Evolutionary conservation across 306 rosid genomes (phyloP), one percentile per base, ranked within the genome.

Genomic region (Cucumis melo): DNA sequence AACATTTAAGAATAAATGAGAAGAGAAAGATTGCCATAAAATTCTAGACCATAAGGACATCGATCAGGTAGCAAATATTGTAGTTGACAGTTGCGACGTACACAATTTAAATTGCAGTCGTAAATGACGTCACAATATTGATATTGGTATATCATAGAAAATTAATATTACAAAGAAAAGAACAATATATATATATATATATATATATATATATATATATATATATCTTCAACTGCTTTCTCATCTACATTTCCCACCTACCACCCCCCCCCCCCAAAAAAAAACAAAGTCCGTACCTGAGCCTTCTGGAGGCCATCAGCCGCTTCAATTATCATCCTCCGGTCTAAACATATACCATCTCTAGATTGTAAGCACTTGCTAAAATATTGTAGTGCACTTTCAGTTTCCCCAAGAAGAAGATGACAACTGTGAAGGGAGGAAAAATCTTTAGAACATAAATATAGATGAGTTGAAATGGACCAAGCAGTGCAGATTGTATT

Each of bases 391-490:
- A 55, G 62, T 63, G 96, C 95, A 83, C 82, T 81, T 67, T 90
- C 95, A 51, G 86, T 76, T 75, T 89, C 96, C 75, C 98, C 98
- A 5, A 94, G 91, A 85, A 86, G 83, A 90, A 94, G 98, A 85
- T 90, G 88, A 72, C 92, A 91, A 54, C 98, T 94, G 85, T 54
- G 29, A 76, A 32, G 46, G 70, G 48, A 41, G 44, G 39, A 5
- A 14, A 38, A 58, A 36, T 53, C 23, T 13, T 51, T 75, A 73
- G 71, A 51, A 60, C 42, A 80, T 72, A 83, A 77, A 34, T 54
- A 79, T 20, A 23, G 9, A 72, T 54, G 8, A 57, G 48, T 21
- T 20, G 19, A 51, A 39, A 39, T 10, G 7, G 12, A 58, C 5
- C 34, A 50, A 23, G 8, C 29, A 21, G 6, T 32, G 59, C 63